Evolutionary conservation across 345 rosid species (phyloP).

Genomic region (Acer negundo): DNA sequence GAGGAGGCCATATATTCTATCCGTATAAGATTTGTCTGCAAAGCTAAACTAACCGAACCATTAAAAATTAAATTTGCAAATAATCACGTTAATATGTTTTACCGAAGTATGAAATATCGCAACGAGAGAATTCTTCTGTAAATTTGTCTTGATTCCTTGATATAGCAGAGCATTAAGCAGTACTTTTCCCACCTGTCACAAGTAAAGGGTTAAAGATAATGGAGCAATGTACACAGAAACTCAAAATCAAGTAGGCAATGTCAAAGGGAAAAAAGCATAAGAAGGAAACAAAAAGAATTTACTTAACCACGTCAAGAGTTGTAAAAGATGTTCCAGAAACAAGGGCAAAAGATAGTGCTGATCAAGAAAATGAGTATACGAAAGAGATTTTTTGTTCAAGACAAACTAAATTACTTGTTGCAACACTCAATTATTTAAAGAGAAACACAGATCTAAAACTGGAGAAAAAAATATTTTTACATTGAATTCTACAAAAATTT

Average conservation of each 20-base stretch:
- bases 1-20: not conserved
- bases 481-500: not conserved
- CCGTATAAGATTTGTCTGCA: not conserved
- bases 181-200: constrained; percentile 76
- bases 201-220: constrained; percentile 18
- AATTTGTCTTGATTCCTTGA: constrained; percentile 80
- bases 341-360: not conserved
- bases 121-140: constrained; percentile 79
- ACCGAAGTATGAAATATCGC: constrained; percentile 92
- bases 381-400: not conserved
- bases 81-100: constrained; percentile 24
- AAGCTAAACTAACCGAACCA: not conserved
- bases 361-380: not conserved
- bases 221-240: not conserved
- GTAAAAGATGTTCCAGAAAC: not conserved
- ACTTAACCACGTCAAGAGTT: not conserved
- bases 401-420: not conserved
- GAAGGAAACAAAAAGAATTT: not conserved
- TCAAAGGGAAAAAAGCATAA: not conserved
- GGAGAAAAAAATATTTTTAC: not conserved
- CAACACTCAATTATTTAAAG: not conserved
- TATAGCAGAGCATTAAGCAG: constrained; percentile 87
- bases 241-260: not conserved
- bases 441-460: not conserved
- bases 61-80: not conserved